Evolutionary conservation across 2,329 filamentous ascomycete species (phyloP), one percentile per base, ranked within the genome.

Genomic region (Graphilbum fragrans): DNA sequence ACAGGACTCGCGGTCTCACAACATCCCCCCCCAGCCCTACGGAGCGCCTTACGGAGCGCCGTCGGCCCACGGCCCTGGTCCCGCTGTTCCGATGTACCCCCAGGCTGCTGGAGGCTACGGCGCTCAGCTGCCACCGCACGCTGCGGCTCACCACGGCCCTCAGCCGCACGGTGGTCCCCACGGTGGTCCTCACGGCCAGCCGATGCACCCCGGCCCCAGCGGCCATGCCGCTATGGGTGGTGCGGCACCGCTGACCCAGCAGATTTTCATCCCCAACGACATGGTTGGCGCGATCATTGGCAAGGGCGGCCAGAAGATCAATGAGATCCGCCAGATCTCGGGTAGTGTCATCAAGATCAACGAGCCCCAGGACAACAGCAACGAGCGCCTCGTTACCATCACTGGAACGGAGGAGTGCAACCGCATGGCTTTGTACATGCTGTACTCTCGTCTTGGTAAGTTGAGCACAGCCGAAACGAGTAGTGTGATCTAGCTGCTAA

Each of bases 341-440:
- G 92, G 90, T 52, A 96, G 90, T 65, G 88, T 98, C 37, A 96
- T 98, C 63, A 98, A 98, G 71, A 98, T 98, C 71, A 96, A 98
- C 59, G 92, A 98, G 61, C 92, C 92, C 2, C 92, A 95, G 61
- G 92, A 96, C 62, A 96, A 94, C 65, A 96, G 86, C 72, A 98
- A 96, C 57, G 92, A 98, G 69, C 82, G 92, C 48, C 70, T 98
- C 45, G 92, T 98, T 44, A 98, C 92, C 16, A 94, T 98, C 52
- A 95, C 92, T 2, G 92, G 92, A 49, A 96, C 92, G 6, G 87
- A 93, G 54, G 92, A 98, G 64, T 95, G 87, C 70, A 98, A 98
- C 66, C 86, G 94, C 57, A 96, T 98, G 88, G 92, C 92, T n/a
- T 67, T 98, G 42, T 98, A 96, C 66, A 95, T 98, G 88, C 77